Conservation (phyloP, 2,329 filamentous ascomycete genomes). For the Penicillium sclerotigenum region DNA sequence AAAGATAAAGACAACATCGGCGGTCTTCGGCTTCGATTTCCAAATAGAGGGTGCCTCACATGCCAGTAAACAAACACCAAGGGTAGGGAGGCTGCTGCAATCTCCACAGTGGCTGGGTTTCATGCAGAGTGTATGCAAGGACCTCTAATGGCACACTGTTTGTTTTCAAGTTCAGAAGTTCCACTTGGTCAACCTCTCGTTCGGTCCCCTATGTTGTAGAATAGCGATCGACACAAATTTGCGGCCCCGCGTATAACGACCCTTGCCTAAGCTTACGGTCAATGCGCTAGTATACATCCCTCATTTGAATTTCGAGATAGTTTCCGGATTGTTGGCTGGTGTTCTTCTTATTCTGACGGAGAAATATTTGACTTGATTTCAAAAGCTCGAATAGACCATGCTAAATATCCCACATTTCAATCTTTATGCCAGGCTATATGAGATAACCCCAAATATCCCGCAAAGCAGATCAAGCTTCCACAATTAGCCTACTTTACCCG, state of each 20-base stretch:
- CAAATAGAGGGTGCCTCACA: neutral
- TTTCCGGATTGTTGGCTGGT: neutral
- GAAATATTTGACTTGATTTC: neutral
- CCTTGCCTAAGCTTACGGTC: slow-evolving; percentile 6
- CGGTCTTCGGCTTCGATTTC: neutral
- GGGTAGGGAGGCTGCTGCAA: neutral
- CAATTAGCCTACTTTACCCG: neutral
- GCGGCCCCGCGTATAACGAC: neutral
- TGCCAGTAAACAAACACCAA: neutral
- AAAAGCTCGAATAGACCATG: neutral
- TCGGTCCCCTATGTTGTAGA: neutral
- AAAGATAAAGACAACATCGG: neutral
- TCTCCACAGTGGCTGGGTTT: neutral
- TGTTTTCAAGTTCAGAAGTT: neutral
- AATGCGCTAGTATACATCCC: neutral
- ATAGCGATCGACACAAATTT: neutral
- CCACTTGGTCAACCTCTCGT: neutral
- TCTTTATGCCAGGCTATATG: neutral
- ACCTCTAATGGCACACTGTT: neutral
- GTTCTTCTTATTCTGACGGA: neutral
- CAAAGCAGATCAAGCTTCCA: neutral
- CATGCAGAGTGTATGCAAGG: neutral
- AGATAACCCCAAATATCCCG: neutral
- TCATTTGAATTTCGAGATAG: neutral
- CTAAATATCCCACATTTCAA: neutral